Evolutionary conservation across 371 early-diverging fungal species (phyloP).

Genomic region (Actinomortierella wolfii): DNA sequence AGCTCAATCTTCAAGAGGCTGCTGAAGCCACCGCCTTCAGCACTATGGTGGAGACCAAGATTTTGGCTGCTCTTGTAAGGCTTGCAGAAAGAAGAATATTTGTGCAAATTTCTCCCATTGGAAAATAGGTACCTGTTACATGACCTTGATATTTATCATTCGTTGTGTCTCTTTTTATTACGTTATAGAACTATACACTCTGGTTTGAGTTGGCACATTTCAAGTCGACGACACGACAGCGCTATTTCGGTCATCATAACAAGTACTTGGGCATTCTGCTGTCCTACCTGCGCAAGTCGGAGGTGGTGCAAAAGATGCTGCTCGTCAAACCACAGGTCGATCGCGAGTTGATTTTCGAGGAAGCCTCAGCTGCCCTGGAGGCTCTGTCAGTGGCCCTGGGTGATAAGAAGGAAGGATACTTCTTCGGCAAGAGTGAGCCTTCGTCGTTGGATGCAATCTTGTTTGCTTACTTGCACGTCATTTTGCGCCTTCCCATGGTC

Average conservation of each 20-base stretch:
- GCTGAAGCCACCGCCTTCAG: slow-evolving; percentile 41
- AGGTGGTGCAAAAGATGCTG: slow-evolving; percentile 32
- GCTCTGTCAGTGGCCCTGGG: slow-evolving; percentile 26
- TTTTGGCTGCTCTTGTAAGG: slow-evolving; percentile 41
- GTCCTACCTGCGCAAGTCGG: slow-evolving; percentile 22
- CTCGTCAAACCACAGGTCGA: slow-evolving; percentile 39
- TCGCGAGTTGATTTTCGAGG: slow-evolving; percentile 41
- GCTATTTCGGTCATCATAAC: slow-evolving; percentile 42
- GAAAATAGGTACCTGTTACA: not conserved
- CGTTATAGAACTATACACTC: slow-evolving; percentile 33
- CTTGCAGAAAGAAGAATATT: too few relatives aligned
- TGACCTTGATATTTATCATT: not conserved
- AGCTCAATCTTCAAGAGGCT: slow-evolving; percentile 24
- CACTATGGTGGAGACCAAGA: slow-evolving; percentile 35
- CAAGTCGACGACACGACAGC: slow-evolving; percentile 32
- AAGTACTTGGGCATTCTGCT: slow-evolving; percentile 16
- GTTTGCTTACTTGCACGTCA: slow-evolving; percentile 43
- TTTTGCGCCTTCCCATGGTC: slow-evolving; percentile 30
- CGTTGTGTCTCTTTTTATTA: not conserved
- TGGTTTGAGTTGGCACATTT: slow-evolving; percentile 44
- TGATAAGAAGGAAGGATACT: slow-evolving; percentile 14
- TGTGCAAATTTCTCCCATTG: not conserved
- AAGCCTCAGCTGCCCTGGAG: slow-evolving; percentile 32
- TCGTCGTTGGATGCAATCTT: slow-evolving; percentile 35
- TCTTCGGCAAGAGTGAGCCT: slow-evolving; percentile 30